phyloP scores from a whole-genome alignment of 768 basidiomycete species.

The Suillus americanus region DNA sequence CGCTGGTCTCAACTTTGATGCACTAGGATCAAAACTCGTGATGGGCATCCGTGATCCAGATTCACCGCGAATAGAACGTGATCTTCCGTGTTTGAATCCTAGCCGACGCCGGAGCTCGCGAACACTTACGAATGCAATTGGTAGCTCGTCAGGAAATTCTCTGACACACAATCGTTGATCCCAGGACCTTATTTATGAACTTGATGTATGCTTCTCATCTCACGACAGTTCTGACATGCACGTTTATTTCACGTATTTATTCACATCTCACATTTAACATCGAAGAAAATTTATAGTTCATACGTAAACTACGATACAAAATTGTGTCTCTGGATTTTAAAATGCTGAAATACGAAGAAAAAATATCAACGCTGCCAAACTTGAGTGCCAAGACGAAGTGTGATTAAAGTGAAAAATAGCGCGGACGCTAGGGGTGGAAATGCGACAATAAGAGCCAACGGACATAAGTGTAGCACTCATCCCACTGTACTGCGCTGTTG shows the following conservation, averaged over 20 bases:
- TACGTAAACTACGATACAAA: constrained; percentile 33
- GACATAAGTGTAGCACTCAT: constrained; percentile 11
- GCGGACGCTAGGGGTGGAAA: constrained; percentile 10
- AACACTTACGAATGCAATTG: constrained; percentile 5
- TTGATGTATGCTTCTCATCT: not conserved
- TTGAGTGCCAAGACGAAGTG: not conserved
- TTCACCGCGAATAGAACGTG: constrained; percentile 11
- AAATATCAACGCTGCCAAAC: constrained; percentile 7
- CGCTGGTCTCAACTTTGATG: constrained; percentile 51
- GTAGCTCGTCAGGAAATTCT: not conserved
- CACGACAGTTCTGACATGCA: not conserved
- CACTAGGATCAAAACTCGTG: constrained; percentile 47
- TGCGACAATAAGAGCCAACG: constrained; percentile 21
- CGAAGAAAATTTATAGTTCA: constrained; percentile 33
- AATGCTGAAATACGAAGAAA: constrained; percentile 19
- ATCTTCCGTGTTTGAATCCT: constrained; percentile 5
- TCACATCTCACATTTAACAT: not conserved
- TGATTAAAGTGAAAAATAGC: constrained; percentile 7
- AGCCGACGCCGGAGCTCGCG: constrained; percentile 12
- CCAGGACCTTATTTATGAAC: not conserved
- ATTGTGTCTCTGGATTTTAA: constrained; percentile 20
- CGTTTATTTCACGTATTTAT: not conserved
- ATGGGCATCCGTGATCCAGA: constrained; percentile 41
- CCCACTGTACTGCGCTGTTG: constrained; percentile 13
- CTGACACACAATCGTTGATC: constrained; percentile 11